Percentiles rank a stretch among this genome's conserved stretches.
Conservation (phyloP, 257 asterid genomes). For the Solanum appendiculatum region DNA sequence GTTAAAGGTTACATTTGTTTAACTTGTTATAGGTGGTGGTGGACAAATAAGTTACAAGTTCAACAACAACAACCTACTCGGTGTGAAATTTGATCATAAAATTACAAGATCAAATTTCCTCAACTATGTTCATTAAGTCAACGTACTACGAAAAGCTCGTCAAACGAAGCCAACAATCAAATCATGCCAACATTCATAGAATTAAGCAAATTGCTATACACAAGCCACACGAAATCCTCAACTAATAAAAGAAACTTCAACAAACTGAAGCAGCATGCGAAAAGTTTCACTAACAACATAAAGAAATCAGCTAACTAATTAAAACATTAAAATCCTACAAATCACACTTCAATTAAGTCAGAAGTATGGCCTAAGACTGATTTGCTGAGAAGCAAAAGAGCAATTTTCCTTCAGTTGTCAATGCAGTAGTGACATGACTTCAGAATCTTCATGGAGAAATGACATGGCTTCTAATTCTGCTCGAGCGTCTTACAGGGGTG, state of each 20-base stretch:
- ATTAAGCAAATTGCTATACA: neutral
- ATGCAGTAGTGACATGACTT: slow-evolving; percentile 1
- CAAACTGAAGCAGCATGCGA: neutral
- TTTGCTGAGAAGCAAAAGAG: neutral
- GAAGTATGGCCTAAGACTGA: neutral
- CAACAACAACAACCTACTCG: too few relatives aligned
- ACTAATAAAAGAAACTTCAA: neutral
- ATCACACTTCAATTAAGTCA: neutral
- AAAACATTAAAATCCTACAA: neutral
- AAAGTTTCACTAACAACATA: neutral
- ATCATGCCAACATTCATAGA: neutral
- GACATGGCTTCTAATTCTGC: slow-evolving; percentile 61
- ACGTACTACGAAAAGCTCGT: neutral
- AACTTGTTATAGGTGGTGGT: too few relatives aligned
- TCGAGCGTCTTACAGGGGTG: slow-evolving; percentile 93
- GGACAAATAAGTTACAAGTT: too few relatives aligned
- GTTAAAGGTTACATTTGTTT: neutral
- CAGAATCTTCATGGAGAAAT: slow-evolving; percentile 28
- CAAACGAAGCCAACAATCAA: neutral
- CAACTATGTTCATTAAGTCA: neutral
- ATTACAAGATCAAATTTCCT: neutral
- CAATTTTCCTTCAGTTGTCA: neutral
- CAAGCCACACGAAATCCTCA: neutral
- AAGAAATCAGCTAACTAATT: neutral
- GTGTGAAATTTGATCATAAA: too few relatives aligned